Evolutionary conservation across 352 stramenopile species (phyloP).

Genomic region (Elongisporangium anandrum): DNA sequence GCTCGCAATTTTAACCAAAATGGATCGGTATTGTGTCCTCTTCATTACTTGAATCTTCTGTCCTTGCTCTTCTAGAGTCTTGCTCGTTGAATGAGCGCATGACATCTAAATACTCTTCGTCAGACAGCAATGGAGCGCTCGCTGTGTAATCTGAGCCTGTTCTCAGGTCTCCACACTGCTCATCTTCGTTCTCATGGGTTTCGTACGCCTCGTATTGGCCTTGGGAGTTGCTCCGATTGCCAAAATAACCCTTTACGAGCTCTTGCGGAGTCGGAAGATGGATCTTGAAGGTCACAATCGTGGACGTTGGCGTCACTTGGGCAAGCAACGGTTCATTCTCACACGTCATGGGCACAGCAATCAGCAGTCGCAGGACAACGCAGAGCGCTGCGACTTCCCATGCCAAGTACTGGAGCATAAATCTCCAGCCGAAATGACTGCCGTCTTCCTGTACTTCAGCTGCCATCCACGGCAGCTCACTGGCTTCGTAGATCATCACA

Average conservation of each 20-base stretch:
- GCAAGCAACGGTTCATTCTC: neutral
- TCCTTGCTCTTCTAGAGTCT: neutral
- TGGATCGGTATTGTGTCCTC: constrained; percentile 5
- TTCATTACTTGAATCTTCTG: neutral
- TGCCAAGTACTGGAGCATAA: neutral
- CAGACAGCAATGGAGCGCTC: neutral
- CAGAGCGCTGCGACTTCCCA: neutral
- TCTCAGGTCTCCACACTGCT: neutral
- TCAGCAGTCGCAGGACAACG: neutral
- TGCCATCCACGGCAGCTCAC: neutral
- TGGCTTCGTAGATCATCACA: neutral
- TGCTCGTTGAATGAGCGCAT: neutral
- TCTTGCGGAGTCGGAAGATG: neutral
- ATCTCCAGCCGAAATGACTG: neutral
- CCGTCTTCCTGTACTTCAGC: neutral
- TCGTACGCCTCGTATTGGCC: neutral
- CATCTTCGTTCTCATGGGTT: neutral
- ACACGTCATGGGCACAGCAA: neutral
- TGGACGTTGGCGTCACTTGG: neutral
- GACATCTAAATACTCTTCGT: neutral
- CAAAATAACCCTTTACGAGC: neutral
- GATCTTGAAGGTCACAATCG: neutral
- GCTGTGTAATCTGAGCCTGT: neutral
- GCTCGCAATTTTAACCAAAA: constrained; percentile 64
- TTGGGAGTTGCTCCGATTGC: too few species aligned